Percentiles rank a stretch among this genome's conserved stretches.
phyloP scores from a whole-genome alignment of 192 early-diverging fungal species.

The Oehlia diaphana region DNA sequence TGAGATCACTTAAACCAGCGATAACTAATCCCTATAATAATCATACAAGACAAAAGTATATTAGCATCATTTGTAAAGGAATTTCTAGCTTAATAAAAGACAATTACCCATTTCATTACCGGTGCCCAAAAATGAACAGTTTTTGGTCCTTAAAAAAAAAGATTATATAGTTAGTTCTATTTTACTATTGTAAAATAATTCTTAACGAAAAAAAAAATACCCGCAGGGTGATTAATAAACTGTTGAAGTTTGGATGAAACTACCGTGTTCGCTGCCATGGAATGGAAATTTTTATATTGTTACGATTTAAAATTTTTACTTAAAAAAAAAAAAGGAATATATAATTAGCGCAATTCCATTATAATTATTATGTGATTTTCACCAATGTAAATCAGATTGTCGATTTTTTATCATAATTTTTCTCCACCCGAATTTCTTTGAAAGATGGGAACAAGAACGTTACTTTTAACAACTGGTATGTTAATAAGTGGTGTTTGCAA shows the following conservation, averaged over 20 bases:
- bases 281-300: too few species aligned
- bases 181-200: background rate
- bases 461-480: conserved; percentile 12
- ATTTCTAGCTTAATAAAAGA: conserved; percentile 1
- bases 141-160: conserved; percentile 74
- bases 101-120: conserved; percentile 81
- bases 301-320: too few species aligned
- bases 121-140: conserved; percentile 99
- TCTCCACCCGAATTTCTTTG: too few species aligned
- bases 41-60: background rate
- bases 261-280: background rate
- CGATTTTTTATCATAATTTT: background rate
- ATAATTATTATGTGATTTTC: too few species aligned
- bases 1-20: conserved; percentile 87
- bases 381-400: too few species aligned
- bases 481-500: conserved; percentile 25
- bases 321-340: too few species aligned
- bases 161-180: background rate
- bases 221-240: conserved; percentile 64
- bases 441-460: conserved; percentile 9
- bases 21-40: conserved; percentile 77
- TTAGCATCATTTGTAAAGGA: background rate
- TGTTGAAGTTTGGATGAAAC: conserved; percentile 31
- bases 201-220: conserved; percentile 30
- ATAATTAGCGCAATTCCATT: too few species aligned